phyloP scores from a whole-genome alignment of 2,329 filamentous ascomycete genomes.

The Aspergillus tubingensis region DNA sequence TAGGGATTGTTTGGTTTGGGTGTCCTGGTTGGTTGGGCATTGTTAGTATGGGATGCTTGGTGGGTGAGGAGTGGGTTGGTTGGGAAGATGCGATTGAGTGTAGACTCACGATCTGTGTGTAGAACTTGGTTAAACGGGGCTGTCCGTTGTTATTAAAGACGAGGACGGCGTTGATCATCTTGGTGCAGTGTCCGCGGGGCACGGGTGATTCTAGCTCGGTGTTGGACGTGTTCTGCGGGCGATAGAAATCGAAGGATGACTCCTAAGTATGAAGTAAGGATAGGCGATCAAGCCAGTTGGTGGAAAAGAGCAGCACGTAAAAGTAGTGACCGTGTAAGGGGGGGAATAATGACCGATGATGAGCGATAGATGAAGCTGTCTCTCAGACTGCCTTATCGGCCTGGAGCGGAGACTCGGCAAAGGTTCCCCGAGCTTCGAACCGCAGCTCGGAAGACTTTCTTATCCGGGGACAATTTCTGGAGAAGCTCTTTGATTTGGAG shows the following conservation, averaged over 20 bases:
- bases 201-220: not conserved
- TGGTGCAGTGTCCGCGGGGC: conserved; percentile 12
- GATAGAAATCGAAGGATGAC: not conserved
- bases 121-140: conserved; percentile 96
- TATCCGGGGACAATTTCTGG: conserved; percentile 14
- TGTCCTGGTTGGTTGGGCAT: conserved; percentile 67
- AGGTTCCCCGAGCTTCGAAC: conserved; percentile 4
- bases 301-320: not conserved
- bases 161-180: conserved; percentile 97
- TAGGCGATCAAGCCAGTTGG: not conserved
- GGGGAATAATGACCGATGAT: no score
- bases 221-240: not conserved
- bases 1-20: conserved; percentile 91
- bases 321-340: not conserved
- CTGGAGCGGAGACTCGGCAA: conserved; percentile 16
- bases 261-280: no score
- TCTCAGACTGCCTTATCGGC: conserved; percentile 18
- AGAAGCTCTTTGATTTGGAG: conserved; percentile 16
- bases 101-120: conserved; percentile 79
- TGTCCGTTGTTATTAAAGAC: conserved; percentile 99
- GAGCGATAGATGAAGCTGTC: not conserved
- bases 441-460: conserved; percentile 17
- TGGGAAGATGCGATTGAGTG: not conserved
- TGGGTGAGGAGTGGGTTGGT: no score
- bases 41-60: not conserved